Conservation (phyloP, 345 rosid genomes). For the Hevea brasiliensis region DNA sequence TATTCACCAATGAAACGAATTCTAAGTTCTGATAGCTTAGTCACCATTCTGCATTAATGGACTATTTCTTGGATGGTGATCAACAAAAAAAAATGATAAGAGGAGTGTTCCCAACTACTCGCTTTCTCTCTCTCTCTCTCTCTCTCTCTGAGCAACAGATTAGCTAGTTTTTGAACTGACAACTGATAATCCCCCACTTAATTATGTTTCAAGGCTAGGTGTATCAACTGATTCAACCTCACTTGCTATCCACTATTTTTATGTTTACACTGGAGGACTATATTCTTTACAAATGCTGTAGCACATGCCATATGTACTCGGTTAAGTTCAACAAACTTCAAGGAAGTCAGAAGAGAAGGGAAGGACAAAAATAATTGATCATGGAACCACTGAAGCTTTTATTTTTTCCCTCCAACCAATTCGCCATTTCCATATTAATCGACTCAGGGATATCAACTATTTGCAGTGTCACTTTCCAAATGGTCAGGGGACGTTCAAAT, state of each 20-base stretch:
- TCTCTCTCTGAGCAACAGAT: too few species aligned
- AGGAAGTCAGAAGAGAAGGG: neutral
- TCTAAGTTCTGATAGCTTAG: conserved; percentile 9
- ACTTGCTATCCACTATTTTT: neutral
- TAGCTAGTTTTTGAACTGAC: too few species aligned
- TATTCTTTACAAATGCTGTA: neutral
- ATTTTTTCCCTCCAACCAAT: neutral
- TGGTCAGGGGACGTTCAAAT: conserved; percentile 7
- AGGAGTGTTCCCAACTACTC: neutral
- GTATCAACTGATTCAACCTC: neutral
- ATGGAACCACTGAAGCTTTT: neutral
- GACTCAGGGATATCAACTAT: neutral
- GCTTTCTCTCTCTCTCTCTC: neutral
- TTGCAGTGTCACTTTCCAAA: neutral
- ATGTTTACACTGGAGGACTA: neutral
- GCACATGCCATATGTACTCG: neutral
- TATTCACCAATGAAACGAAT: conserved; percentile 2
- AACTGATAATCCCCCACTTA: too few species aligned
- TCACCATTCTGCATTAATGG: conserved; percentile 3
- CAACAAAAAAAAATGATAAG: neutral
- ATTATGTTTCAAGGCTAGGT: neutral
- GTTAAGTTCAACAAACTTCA: conserved; percentile 4
- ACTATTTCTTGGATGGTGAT: neutral
- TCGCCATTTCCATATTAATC: conserved; percentile 13
- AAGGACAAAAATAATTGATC: neutral